Base-by-base conservation (phyloP, 805 yeast genomes). In the Ogataea populi-albae region DNA sequence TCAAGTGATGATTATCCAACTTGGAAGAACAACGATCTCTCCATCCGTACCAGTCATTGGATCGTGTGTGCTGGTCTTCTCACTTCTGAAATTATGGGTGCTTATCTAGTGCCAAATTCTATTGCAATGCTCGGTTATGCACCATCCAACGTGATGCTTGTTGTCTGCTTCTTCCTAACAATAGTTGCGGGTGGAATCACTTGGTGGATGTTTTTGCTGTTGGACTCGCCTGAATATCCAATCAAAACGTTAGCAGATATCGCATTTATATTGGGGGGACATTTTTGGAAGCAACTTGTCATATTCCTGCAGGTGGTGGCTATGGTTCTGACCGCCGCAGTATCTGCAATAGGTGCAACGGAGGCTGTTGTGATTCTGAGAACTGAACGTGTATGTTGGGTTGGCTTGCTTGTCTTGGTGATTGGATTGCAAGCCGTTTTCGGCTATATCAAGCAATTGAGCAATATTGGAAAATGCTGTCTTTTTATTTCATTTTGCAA, bases 211-310 rank as follows among this genome's bases (percentile, higher is more conserved):
- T 69, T 54, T 48, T 35, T 66, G 49, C 54, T 50, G 16, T 52
- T 68, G 14, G 71, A 68, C 49, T 65, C 71, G 10, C 54, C 54
- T 35, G 65, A 65, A 41, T 69, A 61, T 47, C 75, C 75, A 6
- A 40, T 69, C 33, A 56, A 61, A 27, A 60, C 66, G 4, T 66
- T 60, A 55, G 65, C 71, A 23, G 74, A 69, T 33, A 43, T 68
- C 19, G 68, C 62, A 4, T 59, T 62, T 14, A 60, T 72, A 29
- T 37, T 64, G 15, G 60, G 62, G 44, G 72, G 71, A 5, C 45
- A 43, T 16, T 36, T 46, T 17, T 53, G 55, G 30, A 57, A 64
- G 32, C 49, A 50, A 35, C 39, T 52, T 15, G 51, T 62, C 23
- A 68, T 61, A 32, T 39, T 51, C 21, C 47, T 69, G 19, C 74